Percentiles rank a stretch among this genome's conserved stretches.
Evolutionary conservation across 2,329 filamentous ascomycete genomes (phyloP).

Genomic region (Colletotrichum phormii): DNA sequence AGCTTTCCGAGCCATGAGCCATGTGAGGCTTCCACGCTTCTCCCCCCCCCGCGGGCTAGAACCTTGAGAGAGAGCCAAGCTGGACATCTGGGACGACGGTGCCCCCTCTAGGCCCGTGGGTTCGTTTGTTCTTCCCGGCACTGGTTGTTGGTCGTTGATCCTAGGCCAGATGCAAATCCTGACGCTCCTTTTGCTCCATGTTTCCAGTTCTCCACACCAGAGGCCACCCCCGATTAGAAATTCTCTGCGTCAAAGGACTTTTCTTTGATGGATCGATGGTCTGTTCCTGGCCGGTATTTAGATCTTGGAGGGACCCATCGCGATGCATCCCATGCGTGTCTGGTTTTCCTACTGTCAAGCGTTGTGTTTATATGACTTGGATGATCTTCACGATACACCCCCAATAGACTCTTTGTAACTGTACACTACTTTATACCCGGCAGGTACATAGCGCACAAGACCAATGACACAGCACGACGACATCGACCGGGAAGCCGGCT

Average conservation of each 20-base stretch:
- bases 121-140: background rate
- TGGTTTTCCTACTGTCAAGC: conserved; percentile 6
- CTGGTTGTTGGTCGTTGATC: background rate
- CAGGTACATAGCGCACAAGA: background rate
- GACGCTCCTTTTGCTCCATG: background rate
- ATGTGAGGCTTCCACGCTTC: conserved; percentile 12
- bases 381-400: background rate
- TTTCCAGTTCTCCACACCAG: conserved; percentile 22
- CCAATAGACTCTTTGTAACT: background rate
- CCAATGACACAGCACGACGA: conserved; percentile 26
- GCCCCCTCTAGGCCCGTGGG: conserved; percentile 21
- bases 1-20: background rate
- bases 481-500: conserved; percentile 26
- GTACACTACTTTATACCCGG: background rate
- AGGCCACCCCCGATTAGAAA: conserved; percentile 22
- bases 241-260: conserved; percentile 19
- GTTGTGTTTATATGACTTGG: background rate
- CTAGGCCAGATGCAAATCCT: conserved; percentile 20
- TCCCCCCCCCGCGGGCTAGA: background rate
- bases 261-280: background rate
- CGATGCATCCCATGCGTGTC: background rate
- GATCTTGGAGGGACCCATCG: conserved; percentile 3
- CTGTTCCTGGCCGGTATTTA: conserved; percentile 11
- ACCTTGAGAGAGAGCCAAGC: background rate
- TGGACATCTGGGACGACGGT: background rate